Conservation (phyloP, 2,329 filamentous ascomycete genomes). For the Clarireedia paspali region DNA sequence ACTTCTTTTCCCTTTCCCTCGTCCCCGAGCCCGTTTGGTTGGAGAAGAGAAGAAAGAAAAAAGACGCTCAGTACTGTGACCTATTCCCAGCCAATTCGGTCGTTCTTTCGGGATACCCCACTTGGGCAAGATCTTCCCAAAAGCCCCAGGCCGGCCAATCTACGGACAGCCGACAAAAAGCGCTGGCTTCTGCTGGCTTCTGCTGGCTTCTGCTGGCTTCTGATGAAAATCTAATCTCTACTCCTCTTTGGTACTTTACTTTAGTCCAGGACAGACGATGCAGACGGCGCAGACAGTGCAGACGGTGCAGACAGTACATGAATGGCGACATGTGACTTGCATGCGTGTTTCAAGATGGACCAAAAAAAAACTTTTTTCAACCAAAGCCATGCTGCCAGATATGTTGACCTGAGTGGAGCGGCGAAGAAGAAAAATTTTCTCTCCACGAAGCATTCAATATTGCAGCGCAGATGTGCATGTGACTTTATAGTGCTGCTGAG, state of each 20-base stretch:
- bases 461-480: neutral
- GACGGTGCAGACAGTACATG: neutral
- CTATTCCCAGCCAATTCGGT: neutral
- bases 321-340: slow-evolving; percentile 1
- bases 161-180: neutral
- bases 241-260: too few species aligned
- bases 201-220: too few species aligned
- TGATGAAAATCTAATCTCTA: too few species aligned
- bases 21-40: neutral
- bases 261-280: too few species aligned
- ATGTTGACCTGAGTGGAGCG: neutral
- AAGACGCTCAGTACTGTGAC: too few species aligned
- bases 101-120: neutral
- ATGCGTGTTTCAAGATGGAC: neutral
- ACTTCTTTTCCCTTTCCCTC: too few species aligned
- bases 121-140: neutral
- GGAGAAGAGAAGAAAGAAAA: neutral
- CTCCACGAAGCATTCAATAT: neutral
- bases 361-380: neutral
- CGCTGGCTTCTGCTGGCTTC: neutral
- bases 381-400: neutral
- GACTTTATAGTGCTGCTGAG: neutral
- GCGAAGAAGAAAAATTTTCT: neutral
- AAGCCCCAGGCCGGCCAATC: neutral
- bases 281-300: too few species aligned